Percentiles rank a stretch among this genome's conserved stretches.
These are phyloP conservation scores for Zasmidium citrigriseum DNA, from an alignment of 2,329 filamentous ascomycete species.

Conservation along the genomic window DNA sequence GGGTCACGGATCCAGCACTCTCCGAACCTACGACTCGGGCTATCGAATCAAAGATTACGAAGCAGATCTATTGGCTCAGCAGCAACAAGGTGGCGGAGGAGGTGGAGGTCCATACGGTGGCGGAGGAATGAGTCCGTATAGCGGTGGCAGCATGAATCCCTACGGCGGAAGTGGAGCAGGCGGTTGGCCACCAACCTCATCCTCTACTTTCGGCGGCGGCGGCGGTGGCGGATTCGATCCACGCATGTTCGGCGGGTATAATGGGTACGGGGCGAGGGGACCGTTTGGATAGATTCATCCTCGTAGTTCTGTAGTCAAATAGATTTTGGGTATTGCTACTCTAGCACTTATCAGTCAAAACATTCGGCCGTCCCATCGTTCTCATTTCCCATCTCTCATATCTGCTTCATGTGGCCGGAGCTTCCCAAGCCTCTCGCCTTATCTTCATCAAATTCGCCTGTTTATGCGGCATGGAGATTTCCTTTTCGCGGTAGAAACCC, in stretches of 20 bases:
- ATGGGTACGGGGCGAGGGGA: not conserved
- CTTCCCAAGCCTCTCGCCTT: constrained; percentile 76
- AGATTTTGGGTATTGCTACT: not conserved
- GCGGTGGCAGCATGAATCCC: too few species aligned
- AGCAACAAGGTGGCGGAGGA: not conserved
- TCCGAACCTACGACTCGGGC: not conserved
- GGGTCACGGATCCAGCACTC: not conserved
- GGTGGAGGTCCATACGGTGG: too few species aligned
- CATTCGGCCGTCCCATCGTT: not conserved
- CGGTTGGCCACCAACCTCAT: too few species aligned
- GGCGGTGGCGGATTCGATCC: not conserved
- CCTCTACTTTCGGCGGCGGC: not conserved
- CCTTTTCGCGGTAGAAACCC: constrained; percentile 84
- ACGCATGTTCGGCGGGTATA: not conserved
- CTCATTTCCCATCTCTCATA: not conserved
- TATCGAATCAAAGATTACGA: not conserved
- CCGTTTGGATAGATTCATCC: not conserved
- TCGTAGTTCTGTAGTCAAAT: not conserved
- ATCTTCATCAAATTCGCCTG: constrained; percentile 84
- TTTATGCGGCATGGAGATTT: constrained; percentile 88
- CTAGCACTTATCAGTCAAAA: not conserved
- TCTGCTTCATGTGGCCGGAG: constrained; percentile 48
- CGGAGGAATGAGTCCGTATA: too few species aligned
- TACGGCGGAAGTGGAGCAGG: not conserved
- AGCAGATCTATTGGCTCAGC: not conserved